These are phyloP conservation scores for Aspergillus heteromorphus DNA, from an alignment of 495 filamentous ascomycete genomes.

Conservation along the genomic window DNA sequence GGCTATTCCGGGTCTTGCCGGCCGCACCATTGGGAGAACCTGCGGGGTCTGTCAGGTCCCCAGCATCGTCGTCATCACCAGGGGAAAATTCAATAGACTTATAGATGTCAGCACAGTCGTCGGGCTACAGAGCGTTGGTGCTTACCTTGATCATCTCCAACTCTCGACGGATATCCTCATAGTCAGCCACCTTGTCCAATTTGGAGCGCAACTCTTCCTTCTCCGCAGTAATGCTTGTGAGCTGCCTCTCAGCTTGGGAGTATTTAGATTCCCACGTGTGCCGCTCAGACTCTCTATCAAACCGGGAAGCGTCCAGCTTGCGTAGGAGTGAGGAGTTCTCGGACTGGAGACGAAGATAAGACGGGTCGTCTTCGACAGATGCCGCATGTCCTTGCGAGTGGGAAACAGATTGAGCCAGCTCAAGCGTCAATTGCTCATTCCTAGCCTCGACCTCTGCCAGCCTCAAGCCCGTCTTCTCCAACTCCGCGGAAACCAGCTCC, in stretches of 20 bases:
- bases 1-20: slow-evolving; percentile 60
- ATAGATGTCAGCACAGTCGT: not conserved
- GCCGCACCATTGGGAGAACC: slow-evolving; percentile 45
- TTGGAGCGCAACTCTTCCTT: slow-evolving; percentile 70
- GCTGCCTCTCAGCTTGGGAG: slow-evolving; percentile 38
- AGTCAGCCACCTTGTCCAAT: slow-evolving; percentile 86
- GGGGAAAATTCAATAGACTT: slow-evolving; percentile 92
- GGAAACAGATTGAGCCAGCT: slow-evolving; percentile 83
- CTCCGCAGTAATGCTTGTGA: slow-evolving; percentile 57
- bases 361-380: slow-evolving; percentile 77
- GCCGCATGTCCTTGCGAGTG: slow-evolving; percentile 55
- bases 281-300: slow-evolving; percentile 76
- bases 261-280: slow-evolving; percentile 67
- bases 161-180: slow-evolving; percentile 92
- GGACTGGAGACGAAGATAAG: slow-evolving; percentile 75
- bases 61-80: slow-evolving; percentile 71
- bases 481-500: slow-evolving; percentile 83
- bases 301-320: slow-evolving; percentile 73
- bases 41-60: slow-evolving; percentile 21
- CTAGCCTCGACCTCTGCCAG: slow-evolving; percentile 88
- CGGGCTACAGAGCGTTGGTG: not conserved
- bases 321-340: slow-evolving; percentile 88
- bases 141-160: slow-evolving; percentile 83
- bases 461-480: slow-evolving; percentile 82
- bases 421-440: slow-evolving; percentile 87